These are phyloP conservation scores for Marasmius sp. DNA, from an alignment of 1,284 basidiomycete species.

Conservation along the genomic window DNA sequence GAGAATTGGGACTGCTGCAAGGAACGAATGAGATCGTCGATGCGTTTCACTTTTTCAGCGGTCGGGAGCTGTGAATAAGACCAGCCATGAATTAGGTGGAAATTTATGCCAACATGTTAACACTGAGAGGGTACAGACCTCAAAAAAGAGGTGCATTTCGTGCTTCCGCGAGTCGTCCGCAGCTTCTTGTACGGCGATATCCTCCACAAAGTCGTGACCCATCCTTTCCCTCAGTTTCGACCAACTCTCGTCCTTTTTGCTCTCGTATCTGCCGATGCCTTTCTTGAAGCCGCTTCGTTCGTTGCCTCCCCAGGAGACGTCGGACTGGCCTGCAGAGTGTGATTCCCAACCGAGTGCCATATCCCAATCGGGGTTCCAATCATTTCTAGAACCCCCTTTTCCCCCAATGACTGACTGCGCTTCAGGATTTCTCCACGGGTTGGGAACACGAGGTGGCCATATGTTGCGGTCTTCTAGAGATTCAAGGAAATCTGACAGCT, in stretches of 20 bases:
- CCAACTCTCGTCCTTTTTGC: neutral
- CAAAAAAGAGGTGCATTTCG: slow-evolving; percentile 50
- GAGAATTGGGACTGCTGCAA: slow-evolving; percentile 17
- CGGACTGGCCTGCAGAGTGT: neutral
- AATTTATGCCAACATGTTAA: neutral
- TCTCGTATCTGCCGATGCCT: neutral
- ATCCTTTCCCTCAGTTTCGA: neutral
- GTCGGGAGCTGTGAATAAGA: slow-evolving; percentile 47
- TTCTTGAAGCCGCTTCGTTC: neutral
- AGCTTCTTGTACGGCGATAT: slow-evolving; percentile 40
- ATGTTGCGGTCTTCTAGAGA: slow-evolving; percentile 25
- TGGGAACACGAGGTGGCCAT: slow-evolving; percentile 9
- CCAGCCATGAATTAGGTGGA: slow-evolving; percentile 1
- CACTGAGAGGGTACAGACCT: slow-evolving; percentile 34
- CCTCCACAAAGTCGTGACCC: slow-evolving; percentile 46
- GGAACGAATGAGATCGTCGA: slow-evolving; percentile 33
- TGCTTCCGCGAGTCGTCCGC: slow-evolving; percentile 37
- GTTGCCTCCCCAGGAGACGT: neutral
- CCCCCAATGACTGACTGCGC: slow-evolving; percentile 15
- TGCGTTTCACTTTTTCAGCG: slow-evolving; percentile 48
- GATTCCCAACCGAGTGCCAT: slow-evolving; percentile 5
- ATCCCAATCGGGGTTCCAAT: slow-evolving; percentile 13
- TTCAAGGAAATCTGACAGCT: slow-evolving; percentile 52
- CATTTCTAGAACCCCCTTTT: neutral
- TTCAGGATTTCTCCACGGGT: slow-evolving; percentile 7